Base-by-base conservation (phyloP, 441 rosid species). In the Euphorbia celastroides region DNA sequence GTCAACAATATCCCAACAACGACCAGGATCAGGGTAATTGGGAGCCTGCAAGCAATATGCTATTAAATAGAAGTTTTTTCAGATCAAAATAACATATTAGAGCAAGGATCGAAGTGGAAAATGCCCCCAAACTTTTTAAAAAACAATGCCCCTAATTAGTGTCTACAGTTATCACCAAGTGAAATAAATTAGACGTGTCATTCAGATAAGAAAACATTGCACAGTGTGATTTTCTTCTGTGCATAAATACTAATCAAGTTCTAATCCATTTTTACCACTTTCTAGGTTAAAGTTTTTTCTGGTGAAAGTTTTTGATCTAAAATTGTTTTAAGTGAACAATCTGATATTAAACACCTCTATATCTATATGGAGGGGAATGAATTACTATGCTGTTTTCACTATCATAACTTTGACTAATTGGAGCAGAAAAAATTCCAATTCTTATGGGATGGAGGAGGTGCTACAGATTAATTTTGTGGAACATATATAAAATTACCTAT, bases 1-100 rank as follows among this genome's bases (percentile, higher is more conserved):
- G 84, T 94, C 99, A 69, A 94, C 96, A 69, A 94, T 89, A 52
- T 92, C 92, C 99, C 99, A 94, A 79, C 90, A 84, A 55, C 99
- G 92, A 60, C 99, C 99, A 34, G 97, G 7, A 74, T 94, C 90
- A 66, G 99, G 99, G 77, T 94, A 86, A 82, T 73, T 94, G 75
- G 98, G 98, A 74, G 85, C 84, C 99, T 93, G 88, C 75, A 79
- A 58, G 41, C 44, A 58, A 71, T 64, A 81, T 42, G 14, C 67
- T 56, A 70, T 76, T 66, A 66, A 64, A 44, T 60, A 59, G 60
- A 55, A 70, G 66, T n/a, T 66, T 31, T 62, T 64, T 64, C 31
- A 69, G 65, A 57, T 30, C 57, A 20, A 8, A 17, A 41, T 20
- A 51, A 51, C 56, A 19, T 0, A 51, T 51, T 51, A 51, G 16